Conservation (phyloP, 441 rosid genomes). For the Monsonia emarginata region DNA sequence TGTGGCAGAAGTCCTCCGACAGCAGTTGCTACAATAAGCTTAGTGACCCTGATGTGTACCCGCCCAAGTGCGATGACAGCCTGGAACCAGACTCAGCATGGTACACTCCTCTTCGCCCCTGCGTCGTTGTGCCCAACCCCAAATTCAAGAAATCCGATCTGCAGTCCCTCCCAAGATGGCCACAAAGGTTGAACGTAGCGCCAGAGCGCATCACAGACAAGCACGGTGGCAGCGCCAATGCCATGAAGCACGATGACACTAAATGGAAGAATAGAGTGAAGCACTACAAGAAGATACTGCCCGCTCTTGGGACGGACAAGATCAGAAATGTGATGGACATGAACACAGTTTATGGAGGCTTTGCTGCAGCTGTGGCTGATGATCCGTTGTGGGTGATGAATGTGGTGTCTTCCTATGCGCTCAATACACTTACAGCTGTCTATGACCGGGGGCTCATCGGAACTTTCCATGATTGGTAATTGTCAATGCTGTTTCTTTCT, state of each 20-base stretch:
- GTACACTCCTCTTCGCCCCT: conserved; percentile 85
- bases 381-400: conserved; percentile 92
- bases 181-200: conserved; percentile 52
- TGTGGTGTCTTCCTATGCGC: conserved; percentile 74
- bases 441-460: conserved; percentile 90
- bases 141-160: conserved; percentile 50
- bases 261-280: conserved; percentile 73
- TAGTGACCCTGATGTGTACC: conserved; percentile 56
- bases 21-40: conserved; percentile 53
- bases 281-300: conserved; percentile 78
- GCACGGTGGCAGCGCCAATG: conserved; percentile 50
- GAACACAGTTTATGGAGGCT: conserved; percentile 85
- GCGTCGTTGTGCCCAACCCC: conserved; percentile 69
- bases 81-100: conserved; percentile 94
- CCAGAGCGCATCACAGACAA: conserved; percentile 68
- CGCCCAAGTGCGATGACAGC: conserved; percentile 85
- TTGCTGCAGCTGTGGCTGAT: conserved; percentile 64
- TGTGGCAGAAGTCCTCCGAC: conserved; percentile 79
- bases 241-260: conserved; percentile 61
- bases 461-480: conserved; percentile 84
- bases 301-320: conserved; percentile 65
- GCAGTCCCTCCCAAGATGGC: conserved; percentile 67
- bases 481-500: not conserved
- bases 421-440: conserved; percentile 67
- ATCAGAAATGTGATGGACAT: conserved; percentile 93